Base-by-base conservation (phyloP, 495 filamentous ascomycete genomes). In the Aspergillus homomorphus region DNA sequence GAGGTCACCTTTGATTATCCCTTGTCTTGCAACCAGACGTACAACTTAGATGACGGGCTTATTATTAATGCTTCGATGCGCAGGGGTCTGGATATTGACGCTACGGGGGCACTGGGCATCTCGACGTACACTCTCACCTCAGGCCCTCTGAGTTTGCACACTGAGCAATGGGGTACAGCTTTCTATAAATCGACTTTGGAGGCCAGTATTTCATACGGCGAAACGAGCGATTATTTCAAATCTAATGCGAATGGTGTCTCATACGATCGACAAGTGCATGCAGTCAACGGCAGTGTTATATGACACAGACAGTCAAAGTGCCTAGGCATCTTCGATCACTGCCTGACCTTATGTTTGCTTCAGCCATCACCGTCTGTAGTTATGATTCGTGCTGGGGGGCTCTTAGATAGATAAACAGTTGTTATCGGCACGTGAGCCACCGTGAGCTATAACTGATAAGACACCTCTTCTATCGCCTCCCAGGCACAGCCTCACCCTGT, bases 1-100 rank as follows among this genome's bases (percentile, higher is more conserved):
- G 61, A 64, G 6, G 69, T 78, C 10, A 72, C 64, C 4, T 91
- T 88, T 71, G 64, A 63, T 9, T 92, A 90, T 62, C 89, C 89
- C 2, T 61, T 93, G 0, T 76, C 72, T 51, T 82, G 84, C 18
- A 84, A 85, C 54, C 79, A 79, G 6, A 76, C 81, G 1, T 86
- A 82, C 58, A 50, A 71, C 16, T 51, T 72, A 0, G 46, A 73
- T 26, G 82, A 82, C 2, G 84, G 83, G 52, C 71, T 86, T 48
- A 77, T 79, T 24, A 87, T 92, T 45, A 74, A 75, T 50, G 88
- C 82, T 0, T 71, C 72, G 21, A 69, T 93, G 22, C 65, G 71
- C 33, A 84, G 87, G 49, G 85, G 86, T 8, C 80, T 90, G 12
- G 60, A 78, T 0, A 73, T 85, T 12, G 64, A 73, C 15, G 58